Evolutionary conservation across 2,329 filamentous ascomycete species (phyloP), one percentile per base, ranked within the genome.

Genomic region (Lachnellula subtilissima): DNA sequence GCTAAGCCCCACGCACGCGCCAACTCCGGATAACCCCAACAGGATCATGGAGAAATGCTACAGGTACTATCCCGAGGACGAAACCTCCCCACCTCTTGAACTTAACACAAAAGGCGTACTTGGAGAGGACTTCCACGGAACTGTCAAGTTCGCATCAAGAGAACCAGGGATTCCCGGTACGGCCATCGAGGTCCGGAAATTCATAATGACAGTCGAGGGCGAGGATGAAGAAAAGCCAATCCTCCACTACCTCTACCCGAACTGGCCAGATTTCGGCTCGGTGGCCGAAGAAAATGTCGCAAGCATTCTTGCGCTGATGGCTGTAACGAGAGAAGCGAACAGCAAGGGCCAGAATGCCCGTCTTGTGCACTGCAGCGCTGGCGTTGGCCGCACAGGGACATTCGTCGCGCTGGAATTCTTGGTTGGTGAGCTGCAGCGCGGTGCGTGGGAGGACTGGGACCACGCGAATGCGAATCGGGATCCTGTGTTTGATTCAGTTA

Each of bases 381-480:
- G 94, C 40, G 93, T 99, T 14, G 94, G 94, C 12, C 85, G 94
- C 54, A 96, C 89, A 7, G 94, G 94, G 36, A 97, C 94, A 0
- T 99, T 97, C 69, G 96, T 99, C 66, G 88, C 91, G 1, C 81
- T 99, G n/a, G 94, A 97, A 72, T 91, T 95, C 71, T 82, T 99
- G 25, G 79, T 96, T 61, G 81, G 86, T 37, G 91, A 97, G 72
- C 79, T 97, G 9, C 85, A 89, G 25, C 81, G 85, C 5, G 93
- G 91, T 50, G 79, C 85, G 25, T 68, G 66, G 66, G 63, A 67
- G 46, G 56, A 56, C 46, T 64, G 68, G 55, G 67, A 68, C 36
- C 62, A 66, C 40, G 63, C 61, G 35, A 65, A 72, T 32, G 62
- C 73, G 8, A 72, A 75, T 9, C 73, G 77, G 11, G 92, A 97